Evolutionary conservation across 352 stramenopile species (phyloP).

Genomic region (Phytophthora pistaciae): DNA sequence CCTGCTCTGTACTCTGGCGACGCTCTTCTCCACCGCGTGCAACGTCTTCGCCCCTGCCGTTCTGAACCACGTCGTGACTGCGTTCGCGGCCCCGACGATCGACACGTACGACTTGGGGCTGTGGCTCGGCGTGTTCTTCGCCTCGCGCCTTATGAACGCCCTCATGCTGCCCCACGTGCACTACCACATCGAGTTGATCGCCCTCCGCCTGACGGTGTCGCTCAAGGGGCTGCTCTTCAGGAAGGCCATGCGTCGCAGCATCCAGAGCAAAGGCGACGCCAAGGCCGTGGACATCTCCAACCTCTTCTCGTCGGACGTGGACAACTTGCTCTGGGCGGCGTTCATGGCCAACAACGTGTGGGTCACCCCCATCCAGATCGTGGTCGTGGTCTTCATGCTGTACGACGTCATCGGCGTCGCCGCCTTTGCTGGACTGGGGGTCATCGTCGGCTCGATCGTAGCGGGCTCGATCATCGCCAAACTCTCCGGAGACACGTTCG

Average conservation of each 20-base stretch:
- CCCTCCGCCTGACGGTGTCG: constrained; percentile 43
- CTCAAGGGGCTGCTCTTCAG: constrained; percentile 53
- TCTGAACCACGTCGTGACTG: constrained; percentile 56
- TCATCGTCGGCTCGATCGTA: constrained; percentile 43
- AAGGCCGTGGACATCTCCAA: constrained; percentile 88
- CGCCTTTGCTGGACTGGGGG: constrained; percentile 50
- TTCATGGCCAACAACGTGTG: constrained; percentile 56
- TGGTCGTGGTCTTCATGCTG: constrained; percentile 48
- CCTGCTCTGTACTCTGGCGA: constrained; percentile 32
- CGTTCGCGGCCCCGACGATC: constrained; percentile 31
- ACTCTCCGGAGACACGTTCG: constrained; percentile 64
- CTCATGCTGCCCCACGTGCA: constrained; percentile 33
- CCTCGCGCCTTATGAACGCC: constrained; percentile 39
- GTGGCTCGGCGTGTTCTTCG: constrained; percentile 64
- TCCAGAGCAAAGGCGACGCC: constrained; percentile 27
- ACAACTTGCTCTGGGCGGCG: constrained; percentile 54
- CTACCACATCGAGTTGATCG: constrained; percentile 42
- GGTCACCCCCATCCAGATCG: constrained; percentile 57
- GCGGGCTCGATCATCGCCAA: constrained; percentile 67
- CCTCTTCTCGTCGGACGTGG: constrained; percentile 92
- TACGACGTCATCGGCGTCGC: constrained; percentile 48
- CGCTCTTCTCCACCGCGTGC: constrained; percentile 42
- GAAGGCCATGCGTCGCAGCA: constrained; percentile 48
- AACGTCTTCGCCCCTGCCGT: constrained; percentile 53
- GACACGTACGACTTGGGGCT: constrained; percentile 31